Evolutionary conservation across 139 green algal genomes (phyloP), one percentile per base, ranked within the genome.

Genomic region (Chlorella sp.): DNA sequence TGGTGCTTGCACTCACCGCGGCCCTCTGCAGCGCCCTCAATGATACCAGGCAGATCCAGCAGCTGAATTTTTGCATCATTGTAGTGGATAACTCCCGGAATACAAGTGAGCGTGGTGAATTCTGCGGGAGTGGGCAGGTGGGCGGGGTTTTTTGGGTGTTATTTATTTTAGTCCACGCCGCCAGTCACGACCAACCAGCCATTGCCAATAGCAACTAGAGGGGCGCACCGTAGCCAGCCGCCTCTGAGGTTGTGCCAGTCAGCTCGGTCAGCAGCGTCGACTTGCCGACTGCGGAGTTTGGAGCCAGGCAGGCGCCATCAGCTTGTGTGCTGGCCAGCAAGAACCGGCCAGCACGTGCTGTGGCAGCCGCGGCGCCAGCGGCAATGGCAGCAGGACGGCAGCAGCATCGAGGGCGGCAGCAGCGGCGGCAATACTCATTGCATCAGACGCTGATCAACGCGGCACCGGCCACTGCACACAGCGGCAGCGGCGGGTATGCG

Each of bases 21-120:
- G 0, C 97, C 97, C 87, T 99, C 81, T 4, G 93, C 90, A 30
- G 97, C 97, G 3, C 97, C 97, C 87, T 99, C 97, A 82, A 99
- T 99, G 88, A 99, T 99, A 34, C 97, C 97, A 2, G 97, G 97
- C 85, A 99, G 85, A 93, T 99, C 97, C 83, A 99, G 93, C 85
- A 99, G 93, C 92, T 99, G 97, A 64, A 99, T 99, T 88, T 99
- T 99, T 69, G 97, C 93, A 69, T 99, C 96, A 73, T 99, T 99
- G 94, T 99, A 99, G 86, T 99, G 97, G 88, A 99, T 99, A 40
- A 99, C 94, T 65, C 89, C 97, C 30, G 94, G 94, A 76, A 99
- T 98, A 93, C 97, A 60, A 3, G 97, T 99, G 1, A 99, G 92
- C 1, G 97, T 99, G 22, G 97, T 99, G 90, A 99, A 99, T 89